Conservation (phyloP, 352 stramenopile genomes). For the Phytopythium ostracodes region DNA sequence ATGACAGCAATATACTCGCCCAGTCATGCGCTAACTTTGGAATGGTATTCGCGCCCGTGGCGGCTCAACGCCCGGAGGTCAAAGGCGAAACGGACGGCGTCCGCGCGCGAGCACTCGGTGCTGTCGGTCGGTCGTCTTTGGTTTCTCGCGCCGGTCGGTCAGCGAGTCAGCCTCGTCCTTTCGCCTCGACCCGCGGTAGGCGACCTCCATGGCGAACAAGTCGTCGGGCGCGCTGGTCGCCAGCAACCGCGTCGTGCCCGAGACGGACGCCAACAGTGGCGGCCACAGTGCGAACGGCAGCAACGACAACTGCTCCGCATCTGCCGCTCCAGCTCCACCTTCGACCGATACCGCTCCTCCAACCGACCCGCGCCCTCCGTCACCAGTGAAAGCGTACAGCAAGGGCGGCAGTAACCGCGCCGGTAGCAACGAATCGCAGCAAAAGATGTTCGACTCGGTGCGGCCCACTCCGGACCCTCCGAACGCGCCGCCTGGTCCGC, state of each 20-base stretch:
- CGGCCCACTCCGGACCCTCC: background rate
- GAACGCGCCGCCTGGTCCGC: background rate
- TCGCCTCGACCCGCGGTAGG: no score
- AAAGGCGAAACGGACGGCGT: background rate
- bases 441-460: slow-evolving; percentile 4
- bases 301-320: background rate
- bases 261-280: background rate
- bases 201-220: slow-evolving; percentile 8
- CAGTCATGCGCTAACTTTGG: background rate
- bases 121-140: background rate
- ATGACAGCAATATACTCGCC: background rate
- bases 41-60: background rate
- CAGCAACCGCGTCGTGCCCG: slow-evolving; percentile 5
- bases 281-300: no score
- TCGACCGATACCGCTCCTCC: background rate
- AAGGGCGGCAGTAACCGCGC: background rate
- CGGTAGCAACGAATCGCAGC: background rate
- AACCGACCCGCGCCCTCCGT: background rate
- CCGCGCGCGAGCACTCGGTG: no score
- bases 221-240: background rate
- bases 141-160: background rate
- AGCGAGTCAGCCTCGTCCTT: no score
- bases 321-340: background rate
- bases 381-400: background rate
- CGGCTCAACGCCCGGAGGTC: background rate